Evolutionary conservation across 2,329 filamentous ascomycete genomes (phyloP).

Genomic region (Uncinocarpus reesii): DNA sequence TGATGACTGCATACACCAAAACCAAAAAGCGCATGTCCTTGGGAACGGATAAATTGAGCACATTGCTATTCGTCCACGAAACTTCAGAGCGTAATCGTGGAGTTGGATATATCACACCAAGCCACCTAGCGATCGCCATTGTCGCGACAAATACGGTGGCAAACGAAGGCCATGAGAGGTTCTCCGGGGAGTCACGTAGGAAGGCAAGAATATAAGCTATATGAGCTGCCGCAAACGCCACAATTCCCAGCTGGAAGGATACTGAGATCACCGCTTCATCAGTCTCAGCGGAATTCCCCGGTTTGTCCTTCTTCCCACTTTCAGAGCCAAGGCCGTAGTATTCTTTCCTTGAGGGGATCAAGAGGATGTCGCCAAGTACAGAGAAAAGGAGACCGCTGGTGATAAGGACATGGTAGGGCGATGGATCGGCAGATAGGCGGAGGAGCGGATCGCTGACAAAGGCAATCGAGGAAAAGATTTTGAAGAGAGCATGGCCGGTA

Average conservation of each 20-base stretch:
- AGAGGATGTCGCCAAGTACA: constrained; percentile 21
- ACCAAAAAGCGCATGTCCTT: constrained; percentile 23
- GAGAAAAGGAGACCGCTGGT: constrained; percentile 22
- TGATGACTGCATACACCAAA: constrained; percentile 22
- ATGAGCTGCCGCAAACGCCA: constrained; percentile 25
- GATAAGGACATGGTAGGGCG: constrained; percentile 19
- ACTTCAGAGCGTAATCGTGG: not conserved
- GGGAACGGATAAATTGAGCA: constrained; percentile 20
- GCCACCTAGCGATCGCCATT: constrained; percentile 19
- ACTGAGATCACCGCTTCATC: constrained; percentile 16
- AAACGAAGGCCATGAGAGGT: constrained; percentile 17
- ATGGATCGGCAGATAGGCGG: constrained; percentile 15
- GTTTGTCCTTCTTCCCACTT: not conserved
- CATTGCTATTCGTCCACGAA: constrained; percentile 16
- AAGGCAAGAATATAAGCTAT: constrained; percentile 25
- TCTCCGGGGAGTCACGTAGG: constrained; percentile 15
- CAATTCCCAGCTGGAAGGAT: constrained; percentile 24
- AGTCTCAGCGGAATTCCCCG: not conserved
- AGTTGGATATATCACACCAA: constrained; percentile 23
- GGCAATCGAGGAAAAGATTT: constrained; percentile 24
- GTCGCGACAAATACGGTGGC: constrained; percentile 17
- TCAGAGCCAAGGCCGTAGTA: constrained; percentile 14
- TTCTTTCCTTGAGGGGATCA: constrained; percentile 22
- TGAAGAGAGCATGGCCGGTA: constrained; percentile 23
- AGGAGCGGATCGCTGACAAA: constrained; percentile 22